Evolutionary conservation across 2,329 filamentous ascomycete species (phyloP), one percentile per base, ranked within the genome.

Genomic region (Colletotrichum chlorophyti): DNA sequence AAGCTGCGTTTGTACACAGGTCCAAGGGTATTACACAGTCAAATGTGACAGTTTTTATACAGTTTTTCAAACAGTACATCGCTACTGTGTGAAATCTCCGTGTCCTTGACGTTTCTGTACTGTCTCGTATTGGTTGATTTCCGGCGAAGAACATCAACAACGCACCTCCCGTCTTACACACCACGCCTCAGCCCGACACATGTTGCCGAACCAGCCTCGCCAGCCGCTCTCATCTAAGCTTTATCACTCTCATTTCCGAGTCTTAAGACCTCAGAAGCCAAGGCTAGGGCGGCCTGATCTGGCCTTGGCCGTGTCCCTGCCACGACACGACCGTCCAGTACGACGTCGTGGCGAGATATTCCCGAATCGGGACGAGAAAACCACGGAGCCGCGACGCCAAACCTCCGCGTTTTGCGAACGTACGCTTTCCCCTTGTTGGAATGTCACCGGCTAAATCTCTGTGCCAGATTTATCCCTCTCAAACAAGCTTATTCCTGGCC

Each of bases 281-380:
- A 14, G 31, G n/a, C 11, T 24, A 10, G 15, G 34, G n/a, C 37
- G 17, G 43, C 32, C 32, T 42, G 17, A 9, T 32, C 6, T 12
- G n/a, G 26, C 9, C 26, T 23, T 29, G n/a, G n/a, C 7, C 24
- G 14, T 21, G 34, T 38, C 34, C 19, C 4, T 40, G 12, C n/a
- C 31, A 19, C 14, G 42, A 27, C 26, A 32, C 26, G 32, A 23
- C 27, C 31, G 29, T 46, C 41, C 38, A 40, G 35, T 51, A 37
- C 46, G 17, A 57, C 57, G 41, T 47, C 57, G 51, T 47, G 42
- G 48, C 41, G 21, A 51, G 45, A 47, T 21, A 21, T 19, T 46
- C 8, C 60, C 60, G 38, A 48, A 60, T 62, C 42, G 60, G 60
- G 60, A 55, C 41, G 19, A 32, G 10, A 57, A 60, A 60, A 52